Conservation (phyloP, 1,284 basidiomycete species). For the Xanthoconium separans region DNA sequence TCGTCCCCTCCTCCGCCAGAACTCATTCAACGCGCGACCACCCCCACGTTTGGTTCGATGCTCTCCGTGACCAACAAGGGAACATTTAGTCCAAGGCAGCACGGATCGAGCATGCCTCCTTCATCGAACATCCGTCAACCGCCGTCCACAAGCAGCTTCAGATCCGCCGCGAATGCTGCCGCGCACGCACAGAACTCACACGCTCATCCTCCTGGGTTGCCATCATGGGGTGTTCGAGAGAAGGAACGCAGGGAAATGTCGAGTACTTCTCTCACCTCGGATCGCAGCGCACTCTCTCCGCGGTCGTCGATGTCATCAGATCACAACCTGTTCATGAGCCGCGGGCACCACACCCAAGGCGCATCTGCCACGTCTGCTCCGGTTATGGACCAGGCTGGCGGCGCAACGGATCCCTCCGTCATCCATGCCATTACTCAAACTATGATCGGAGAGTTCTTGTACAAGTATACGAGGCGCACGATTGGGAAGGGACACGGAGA, state of each 20-base stretch:
- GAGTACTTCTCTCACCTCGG: constrained; percentile 61
- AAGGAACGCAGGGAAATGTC: constrained; percentile 58
- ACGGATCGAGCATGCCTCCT: constrained; percentile 72
- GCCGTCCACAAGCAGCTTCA: constrained; percentile 78
- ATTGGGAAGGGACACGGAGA: constrained; percentile 91
- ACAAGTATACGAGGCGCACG: constrained; percentile 94
- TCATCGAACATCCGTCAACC: constrained; percentile 64
- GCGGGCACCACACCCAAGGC: constrained; percentile 30
- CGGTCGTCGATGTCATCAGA: constrained; percentile 80
- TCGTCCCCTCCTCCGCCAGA: constrained; percentile 88
- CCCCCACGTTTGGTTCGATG: constrained; percentile 69
- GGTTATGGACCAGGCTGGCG: constrained; percentile 9
- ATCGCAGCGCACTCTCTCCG: constrained; percentile 62
- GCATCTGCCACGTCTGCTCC: constrained; percentile 43
- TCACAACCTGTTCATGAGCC: constrained; percentile 46
- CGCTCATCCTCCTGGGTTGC: constrained; percentile 36
- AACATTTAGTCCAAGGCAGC: constrained; percentile 48
- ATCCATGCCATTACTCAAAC: constrained; percentile 99
- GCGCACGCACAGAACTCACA: constrained; percentile 44
- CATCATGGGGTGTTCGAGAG: constrained; percentile 48
- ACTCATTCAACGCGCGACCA: constrained; percentile 83
- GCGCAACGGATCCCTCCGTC: constrained; percentile 77
- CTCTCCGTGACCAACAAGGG: constrained; percentile 56
- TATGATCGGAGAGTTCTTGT: constrained; percentile 99
- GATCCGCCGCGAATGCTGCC: constrained; percentile 63